Evolutionary conservation across 768 basidiomycete species (phyloP), one percentile per base, ranked within the genome.

Genomic region (Amanita rimosa): DNA sequence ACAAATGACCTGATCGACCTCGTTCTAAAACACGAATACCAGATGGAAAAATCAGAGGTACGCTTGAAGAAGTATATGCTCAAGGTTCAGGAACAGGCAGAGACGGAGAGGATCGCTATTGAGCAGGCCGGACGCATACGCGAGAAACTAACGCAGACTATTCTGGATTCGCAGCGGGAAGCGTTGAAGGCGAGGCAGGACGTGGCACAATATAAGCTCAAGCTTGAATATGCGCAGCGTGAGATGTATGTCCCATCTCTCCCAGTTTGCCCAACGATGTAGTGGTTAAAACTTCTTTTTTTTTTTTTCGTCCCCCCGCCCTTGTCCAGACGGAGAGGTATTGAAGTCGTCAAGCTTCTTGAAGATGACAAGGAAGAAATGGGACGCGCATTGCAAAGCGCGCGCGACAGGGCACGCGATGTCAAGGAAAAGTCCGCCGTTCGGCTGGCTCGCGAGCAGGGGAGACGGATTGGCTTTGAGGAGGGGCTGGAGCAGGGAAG

Each of bases 361-460:
- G 48, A 49, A 35, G 31, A 49, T 13, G 41, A 43, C 40, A 49
- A 49, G 48, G 48, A 42, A 35, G 48, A 49, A 19, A 49, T 43
- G 19, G 40, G 36, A 24, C 40, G 33, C 19, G 48, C 48, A 17
- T 39, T 49, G 7, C 48, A 49, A 19, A 41, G 48, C 4, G 19
- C 48, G 9, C 27, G 40, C 24, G 48, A 49, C 4, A 49, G 19
- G n/a, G 48, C 48, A 2, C 48, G 48, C 2, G 19, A 42, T 13
- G 42, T 34, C n/a, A 41, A 39, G 31, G 48, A 49, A 29, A 42
- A 27, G 19, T 34, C 48, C 1, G 48, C 48, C 14, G 14, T 49
- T 11, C 48, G 43, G 16, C 40, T 49, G 8, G 48, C 48, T 5
- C 39, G 48, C 7, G 48, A 49, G 40, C 48, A 49, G 26, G 48